Conservation (phyloP, 1,284 basidiomycete genomes). For the Ceratobasidium sp. region DNA sequence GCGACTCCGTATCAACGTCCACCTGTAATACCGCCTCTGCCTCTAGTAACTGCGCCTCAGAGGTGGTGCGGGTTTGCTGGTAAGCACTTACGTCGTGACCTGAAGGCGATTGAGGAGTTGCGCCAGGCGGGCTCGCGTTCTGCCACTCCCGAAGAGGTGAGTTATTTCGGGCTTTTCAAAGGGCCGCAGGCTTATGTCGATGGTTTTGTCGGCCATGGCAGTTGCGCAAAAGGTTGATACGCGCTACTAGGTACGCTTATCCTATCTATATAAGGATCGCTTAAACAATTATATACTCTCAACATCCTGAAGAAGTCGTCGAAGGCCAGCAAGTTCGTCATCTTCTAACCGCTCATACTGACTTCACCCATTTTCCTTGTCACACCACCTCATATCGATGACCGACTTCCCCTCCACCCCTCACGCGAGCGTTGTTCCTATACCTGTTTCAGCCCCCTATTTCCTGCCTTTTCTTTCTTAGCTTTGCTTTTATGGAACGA, state of each 20-base stretch:
- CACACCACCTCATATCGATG: not conserved
- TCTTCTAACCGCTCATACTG: constrained; percentile 62
- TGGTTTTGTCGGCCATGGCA: constrained; percentile 74
- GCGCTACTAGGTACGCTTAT: constrained; percentile 69
- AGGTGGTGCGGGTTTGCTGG: constrained; percentile 92
- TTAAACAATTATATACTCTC: not conserved
- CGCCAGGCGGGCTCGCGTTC: constrained; percentile 85
- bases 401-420: not conserved
- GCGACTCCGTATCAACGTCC: too few relatives aligned
- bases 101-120: constrained; percentile 82
- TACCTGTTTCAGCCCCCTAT: not conserved
- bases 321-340: constrained; percentile 65
- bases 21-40: too few relatives aligned
- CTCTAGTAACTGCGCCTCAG: constrained; percentile 98
- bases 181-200: not conserved
- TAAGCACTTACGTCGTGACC: constrained; percentile 87
- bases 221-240: constrained; percentile 91
- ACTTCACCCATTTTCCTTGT: not conserved
- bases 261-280: constrained; percentile 8
- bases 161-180: constrained; percentile 53
- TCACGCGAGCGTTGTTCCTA: not conserved
- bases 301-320: constrained; percentile 55
- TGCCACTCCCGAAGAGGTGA: constrained; percentile 79
- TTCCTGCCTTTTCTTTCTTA: not conserved
- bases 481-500: constrained; percentile 5